A percentile compares a stretch with the other conserved stretches of the same genome.
Conservation (phyloP, 2,329 filamentous ascomycete genomes). For the Diaporthe capsici region DNA sequence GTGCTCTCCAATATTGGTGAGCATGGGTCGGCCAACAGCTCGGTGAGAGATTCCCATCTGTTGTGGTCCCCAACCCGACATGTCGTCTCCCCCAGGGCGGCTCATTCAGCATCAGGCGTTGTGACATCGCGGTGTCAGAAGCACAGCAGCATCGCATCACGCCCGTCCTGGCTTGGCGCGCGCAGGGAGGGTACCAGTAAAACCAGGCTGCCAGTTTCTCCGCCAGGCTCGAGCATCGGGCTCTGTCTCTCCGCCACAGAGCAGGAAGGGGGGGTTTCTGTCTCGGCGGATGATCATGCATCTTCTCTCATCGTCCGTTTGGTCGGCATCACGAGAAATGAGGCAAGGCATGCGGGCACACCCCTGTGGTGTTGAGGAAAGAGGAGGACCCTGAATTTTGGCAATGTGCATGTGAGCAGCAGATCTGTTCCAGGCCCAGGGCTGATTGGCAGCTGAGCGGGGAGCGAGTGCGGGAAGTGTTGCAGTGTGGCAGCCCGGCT, state of each 20-base stretch:
- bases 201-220: not conserved
- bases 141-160: constrained; percentile 11
- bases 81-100: not conserved
- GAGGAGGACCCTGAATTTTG: constrained; percentile 29
- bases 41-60: constrained; percentile 7
- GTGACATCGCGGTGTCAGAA: constrained; percentile 9
- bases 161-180: constrained; percentile 6
- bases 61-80: constrained; percentile 2
- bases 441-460: constrained; percentile 24
- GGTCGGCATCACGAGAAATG: constrained; percentile 15
- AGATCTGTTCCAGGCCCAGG: constrained; percentile 34
- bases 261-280: not conserved
- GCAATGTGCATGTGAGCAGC: constrained; percentile 36
- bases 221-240: not conserved
- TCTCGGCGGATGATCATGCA: not conserved
- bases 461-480: not conserved
- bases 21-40: not conserved
- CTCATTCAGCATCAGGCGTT: constrained; percentile 16
- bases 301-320: not conserved
- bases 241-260: not conserved
- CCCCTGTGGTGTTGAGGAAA: constrained; percentile 15
- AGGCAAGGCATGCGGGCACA: constrained; percentile 9
- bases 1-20: not conserved
- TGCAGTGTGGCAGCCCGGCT: constrained; percentile 32
- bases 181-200: not conserved